Percentiles rank a stretch among this genome's conserved stretches.
These are phyloP conservation scores for Wallacemonas rigidus DNA, from an alignment of 208 protist genomes.

Conservation along the genomic window DNA sequence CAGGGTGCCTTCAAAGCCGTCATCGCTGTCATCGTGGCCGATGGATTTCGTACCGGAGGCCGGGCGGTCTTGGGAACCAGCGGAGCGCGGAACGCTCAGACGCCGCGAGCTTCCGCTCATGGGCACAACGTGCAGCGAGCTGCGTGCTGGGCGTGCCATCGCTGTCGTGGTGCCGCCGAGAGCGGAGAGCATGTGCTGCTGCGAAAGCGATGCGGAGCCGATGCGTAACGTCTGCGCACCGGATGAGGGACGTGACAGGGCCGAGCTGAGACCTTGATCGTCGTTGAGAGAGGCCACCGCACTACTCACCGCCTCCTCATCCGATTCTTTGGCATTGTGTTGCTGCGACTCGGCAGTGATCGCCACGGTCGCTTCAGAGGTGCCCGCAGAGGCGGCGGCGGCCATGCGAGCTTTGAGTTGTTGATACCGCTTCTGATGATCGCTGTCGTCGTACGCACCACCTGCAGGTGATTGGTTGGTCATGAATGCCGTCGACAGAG, in stretches of 20 bases:
- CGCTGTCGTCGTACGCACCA: neutral
- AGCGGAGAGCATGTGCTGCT: slow-evolving; percentile 8
- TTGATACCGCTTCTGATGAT: slow-evolving; percentile 8
- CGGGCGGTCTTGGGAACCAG: slow-evolving; percentile 33
- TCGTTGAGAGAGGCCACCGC: neutral
- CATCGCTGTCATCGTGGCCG: slow-evolving; percentile 11
- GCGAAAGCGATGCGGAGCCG: slow-evolving; percentile 9
- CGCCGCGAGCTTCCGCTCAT: slow-evolving; percentile 11
- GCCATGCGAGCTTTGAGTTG: slow-evolving; percentile 17
- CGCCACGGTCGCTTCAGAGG: too few species aligned
- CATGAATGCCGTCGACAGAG: too few species aligned
- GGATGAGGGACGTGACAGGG: slow-evolving; percentile 3
- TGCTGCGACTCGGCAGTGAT: too few species aligned
- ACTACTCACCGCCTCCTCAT: neutral
- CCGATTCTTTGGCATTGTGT: too few species aligned
- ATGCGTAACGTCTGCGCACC: neutral
- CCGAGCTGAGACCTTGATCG: neutral
- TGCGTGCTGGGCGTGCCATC: neutral
- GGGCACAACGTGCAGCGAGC: neutral
- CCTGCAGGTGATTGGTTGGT: neutral
- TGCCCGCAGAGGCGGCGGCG: neutral
- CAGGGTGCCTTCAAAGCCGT: slow-evolving; percentile 12
- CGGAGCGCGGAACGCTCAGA: slow-evolving; percentile 26
- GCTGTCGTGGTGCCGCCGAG: neutral
- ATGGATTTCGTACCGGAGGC: slow-evolving; percentile 16